Evolutionary conservation across 495 filamentous ascomycete species (phyloP).

Genomic region (Cetradonia linearis): DNA sequence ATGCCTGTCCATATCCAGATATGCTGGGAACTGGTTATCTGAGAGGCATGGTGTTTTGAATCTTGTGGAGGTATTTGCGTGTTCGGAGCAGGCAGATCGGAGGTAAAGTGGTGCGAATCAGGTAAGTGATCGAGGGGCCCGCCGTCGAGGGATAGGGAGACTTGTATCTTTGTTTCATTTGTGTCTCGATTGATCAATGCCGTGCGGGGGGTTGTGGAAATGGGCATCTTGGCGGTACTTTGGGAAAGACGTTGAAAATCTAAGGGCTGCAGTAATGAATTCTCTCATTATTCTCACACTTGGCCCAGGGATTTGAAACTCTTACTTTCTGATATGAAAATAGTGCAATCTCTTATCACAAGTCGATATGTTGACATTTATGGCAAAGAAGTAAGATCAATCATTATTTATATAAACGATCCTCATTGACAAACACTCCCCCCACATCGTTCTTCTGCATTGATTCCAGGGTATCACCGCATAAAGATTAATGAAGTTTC

Average conservation of each 20-base stretch:
- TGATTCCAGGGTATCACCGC: conserved; percentile 15
- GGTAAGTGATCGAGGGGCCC: conserved; percentile 55
- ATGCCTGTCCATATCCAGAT: conserved; percentile 89
- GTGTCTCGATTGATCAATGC: conserved; percentile 73
- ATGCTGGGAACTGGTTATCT: conserved; percentile 66
- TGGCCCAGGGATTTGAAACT: background rate
- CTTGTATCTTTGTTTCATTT: conserved; percentile 92
- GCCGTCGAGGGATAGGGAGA: conserved; percentile 87
- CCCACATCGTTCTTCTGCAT: background rate
- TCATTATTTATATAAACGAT: too few species aligned
- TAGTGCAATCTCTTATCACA: too few species aligned
- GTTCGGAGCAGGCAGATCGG: conserved; percentile 45
- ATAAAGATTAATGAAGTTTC: background rate
- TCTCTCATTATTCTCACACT: background rate
- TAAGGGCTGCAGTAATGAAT: background rate
- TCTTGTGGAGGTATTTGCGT: conserved; percentile 78
- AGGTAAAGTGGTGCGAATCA: conserved; percentile 39
- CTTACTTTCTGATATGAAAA: too few species aligned
- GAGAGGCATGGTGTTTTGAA: conserved; percentile 60
- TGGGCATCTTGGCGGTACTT: conserved; percentile 5
- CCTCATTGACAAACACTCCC: background rate
- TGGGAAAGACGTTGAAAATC: background rate
- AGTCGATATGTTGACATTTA: background rate
- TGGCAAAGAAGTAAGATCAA: background rate
- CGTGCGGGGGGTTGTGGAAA: conserved; percentile 42